Conservation (phyloP, 768 basidiomycete species). For the Chalciporus piperatus region DNA sequence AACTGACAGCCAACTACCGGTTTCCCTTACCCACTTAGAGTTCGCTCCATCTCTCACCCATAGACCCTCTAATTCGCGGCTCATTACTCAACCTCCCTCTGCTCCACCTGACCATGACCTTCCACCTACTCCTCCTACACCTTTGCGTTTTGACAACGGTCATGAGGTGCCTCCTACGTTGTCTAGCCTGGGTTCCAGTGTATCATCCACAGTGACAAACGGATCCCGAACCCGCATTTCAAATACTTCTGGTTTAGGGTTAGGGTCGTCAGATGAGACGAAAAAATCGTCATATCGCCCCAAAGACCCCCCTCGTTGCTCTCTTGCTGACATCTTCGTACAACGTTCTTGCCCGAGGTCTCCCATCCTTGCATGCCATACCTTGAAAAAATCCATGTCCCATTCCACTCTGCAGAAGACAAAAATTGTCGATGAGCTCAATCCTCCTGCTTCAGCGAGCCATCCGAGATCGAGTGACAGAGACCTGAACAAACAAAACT, state of each 20-base stretch:
- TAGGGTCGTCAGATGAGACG: background rate
- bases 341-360: slow-evolving; percentile 3
- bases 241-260: background rate
- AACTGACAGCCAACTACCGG: slow-evolving; percentile 1
- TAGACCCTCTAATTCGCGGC: slow-evolving; percentile 42
- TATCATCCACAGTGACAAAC: slow-evolving; percentile 37
- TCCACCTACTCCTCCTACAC: slow-evolving; percentile 38
- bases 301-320: background rate
- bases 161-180: slow-evolving; percentile 6
- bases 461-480: slow-evolving; percentile 33
- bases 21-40: slow-evolving; percentile 11
- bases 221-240: slow-evolving; percentile 22
- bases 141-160: background rate
- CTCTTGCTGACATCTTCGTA: slow-evolving; percentile 2
- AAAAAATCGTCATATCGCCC: background rate
- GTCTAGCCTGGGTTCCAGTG: slow-evolving; percentile 20
- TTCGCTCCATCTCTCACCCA: slow-evolving; percentile 38
- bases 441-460: slow-evolving; percentile 15
- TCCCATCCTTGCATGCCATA: slow-evolving; percentile 32
- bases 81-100: slow-evolving; percentile 39
- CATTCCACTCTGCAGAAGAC: slow-evolving; percentile 50
- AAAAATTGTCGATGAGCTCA: slow-evolving; percentile 15
- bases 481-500: slow-evolving; percentile 52
- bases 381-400: slow-evolving; percentile 50
- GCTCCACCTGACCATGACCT: slow-evolving; percentile 50